Base-by-base conservation (phyloP, 2,329 filamentous ascomycete species). In the Chlorencoelia australis region DNA sequence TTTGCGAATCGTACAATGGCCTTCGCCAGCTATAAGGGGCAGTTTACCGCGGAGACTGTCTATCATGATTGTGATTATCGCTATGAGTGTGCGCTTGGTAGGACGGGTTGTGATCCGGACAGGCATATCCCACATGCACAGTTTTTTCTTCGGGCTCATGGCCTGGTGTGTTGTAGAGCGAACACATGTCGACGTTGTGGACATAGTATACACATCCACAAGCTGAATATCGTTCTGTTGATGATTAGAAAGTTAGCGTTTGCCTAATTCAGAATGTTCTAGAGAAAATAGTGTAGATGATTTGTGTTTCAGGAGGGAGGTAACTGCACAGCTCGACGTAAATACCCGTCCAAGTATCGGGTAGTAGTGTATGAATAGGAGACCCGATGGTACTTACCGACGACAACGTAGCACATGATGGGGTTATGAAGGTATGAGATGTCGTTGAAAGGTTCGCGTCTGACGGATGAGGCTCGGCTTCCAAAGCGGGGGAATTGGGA, bases 141-240 rank as follows among this genome's bases (percentile, higher is more conserved):
- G 71, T 78, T 57, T 74, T 78, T 53, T 82, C 77, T 49, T 76
- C 71, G 20, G 79, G 63, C 11, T 46, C 44, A 50, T 84, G 79
- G 22, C 74, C 74, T 42, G 68, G 67, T 46, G 75, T 73, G 36
- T 73, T 73, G 52, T 76, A 74, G 32, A 68, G 65, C 25, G 69
- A 62, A 52, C 79, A 84, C 45, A 75, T 78, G 49, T 84, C 79
- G 46, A 83, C 65, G 25, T 71, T 68, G 55, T 83, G 79, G 46
- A 70, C 65, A 61, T 80, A 73, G 60, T 84, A 82, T 41, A 80
- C 60, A 54, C 79, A 84, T 48, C 73, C 67, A 63, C 79, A 84
- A 39, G 78, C 77, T n/a, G 77, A 71, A 59, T 77, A 83, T 43
- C 74, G 69, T 57, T 84, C 79, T n/a, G n/a, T n/a, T n/a, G n/a